A percentile compares a stretch with the other conserved stretches of the same genome.
phyloP scores from a whole-genome alignment of 306 rosid genomes.

The Cajanus cajan region DNA sequence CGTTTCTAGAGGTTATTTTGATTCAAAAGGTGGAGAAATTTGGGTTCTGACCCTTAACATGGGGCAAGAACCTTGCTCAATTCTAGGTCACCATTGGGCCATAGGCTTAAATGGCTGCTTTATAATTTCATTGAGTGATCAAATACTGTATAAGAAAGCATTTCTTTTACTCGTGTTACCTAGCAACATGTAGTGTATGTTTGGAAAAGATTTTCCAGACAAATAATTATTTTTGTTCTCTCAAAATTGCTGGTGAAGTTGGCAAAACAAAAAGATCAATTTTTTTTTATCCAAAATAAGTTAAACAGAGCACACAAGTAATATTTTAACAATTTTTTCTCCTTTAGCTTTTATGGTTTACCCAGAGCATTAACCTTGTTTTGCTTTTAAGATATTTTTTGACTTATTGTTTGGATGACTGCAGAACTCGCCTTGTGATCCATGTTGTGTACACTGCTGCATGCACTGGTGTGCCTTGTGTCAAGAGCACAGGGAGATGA shows the following conservation, averaged over 20 bases:
- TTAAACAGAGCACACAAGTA: background rate
- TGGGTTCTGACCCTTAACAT: background rate
- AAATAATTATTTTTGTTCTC: background rate
- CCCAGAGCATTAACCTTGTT: background rate
- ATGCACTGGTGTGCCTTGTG: constrained; percentile 95
- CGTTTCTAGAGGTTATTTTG: background rate
- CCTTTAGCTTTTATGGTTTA: constrained; percentile 2
- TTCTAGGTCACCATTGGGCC: background rate
- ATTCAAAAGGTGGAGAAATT: background rate
- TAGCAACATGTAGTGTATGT: background rate
- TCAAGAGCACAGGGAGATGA: constrained; percentile 96
- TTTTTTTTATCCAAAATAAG: background rate
- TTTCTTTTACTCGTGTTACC: background rate
- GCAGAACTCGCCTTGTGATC: constrained; percentile 87
- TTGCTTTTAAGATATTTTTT: background rate
- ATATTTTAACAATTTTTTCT: background rate
- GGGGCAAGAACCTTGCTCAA: background rate
- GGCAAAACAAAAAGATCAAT: background rate
- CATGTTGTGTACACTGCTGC: constrained; percentile 95
- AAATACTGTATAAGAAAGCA: background rate
- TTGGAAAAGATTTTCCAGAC: background rate
- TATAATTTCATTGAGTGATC: background rate
- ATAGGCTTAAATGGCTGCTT: background rate
- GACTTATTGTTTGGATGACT: constrained; percentile 9
- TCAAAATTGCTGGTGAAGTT: background rate